Evolutionary conservation across 2,329 filamentous ascomycete species (phyloP).

Genomic region (Botrytis fabae): DNA sequence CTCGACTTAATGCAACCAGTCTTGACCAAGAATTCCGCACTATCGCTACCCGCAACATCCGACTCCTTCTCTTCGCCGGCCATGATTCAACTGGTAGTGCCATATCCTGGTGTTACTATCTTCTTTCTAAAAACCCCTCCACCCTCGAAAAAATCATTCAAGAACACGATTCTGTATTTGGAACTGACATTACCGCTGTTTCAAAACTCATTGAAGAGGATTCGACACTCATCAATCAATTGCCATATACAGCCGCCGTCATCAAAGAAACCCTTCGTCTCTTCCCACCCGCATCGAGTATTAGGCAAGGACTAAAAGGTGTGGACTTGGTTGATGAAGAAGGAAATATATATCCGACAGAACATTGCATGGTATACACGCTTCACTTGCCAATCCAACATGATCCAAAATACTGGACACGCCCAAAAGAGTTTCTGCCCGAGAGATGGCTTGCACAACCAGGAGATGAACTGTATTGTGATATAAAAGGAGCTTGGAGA

Average conservation of each 20-base stretch:
- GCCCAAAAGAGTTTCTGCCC: conserved; percentile 49
- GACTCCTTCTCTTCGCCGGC: conserved; percentile 31
- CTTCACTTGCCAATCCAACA: conserved; percentile 39
- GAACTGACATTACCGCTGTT: conserved; percentile 24
- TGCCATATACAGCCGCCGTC: conserved; percentile 33
- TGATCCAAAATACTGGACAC: conserved; percentile 45
- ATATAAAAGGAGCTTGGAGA: conserved; percentile 48
- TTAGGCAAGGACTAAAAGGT: conserved; percentile 26
- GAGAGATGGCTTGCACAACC: conserved; percentile 48
- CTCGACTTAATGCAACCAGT: conserved; percentile 2
- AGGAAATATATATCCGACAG: conserved; percentile 29
- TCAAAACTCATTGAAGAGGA: conserved; percentile 22
- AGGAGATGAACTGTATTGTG: conserved; percentile 42
- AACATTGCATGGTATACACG: conserved; percentile 26
- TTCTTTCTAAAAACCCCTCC: conserved; percentile 30
- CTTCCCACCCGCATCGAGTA: conserved; percentile 28
- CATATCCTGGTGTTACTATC: conserved; percentile 28
- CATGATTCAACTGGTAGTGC: conserved; percentile 33
- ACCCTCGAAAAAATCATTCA: conserved; percentile 25
- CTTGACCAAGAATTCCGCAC: conserved; percentile 28
- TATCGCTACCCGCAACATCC: conserved; percentile 27
- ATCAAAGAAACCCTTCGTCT: conserved; percentile 34
- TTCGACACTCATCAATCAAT: conserved; percentile 28
- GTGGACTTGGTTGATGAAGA: conserved; percentile 26
- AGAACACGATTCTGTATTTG: conserved; percentile 34